Evolutionary conservation across 768 basidiomycete genomes (phyloP), one percentile per base, ranked within the genome.

Genomic region (Cystofilobasidium macerans): DNA sequence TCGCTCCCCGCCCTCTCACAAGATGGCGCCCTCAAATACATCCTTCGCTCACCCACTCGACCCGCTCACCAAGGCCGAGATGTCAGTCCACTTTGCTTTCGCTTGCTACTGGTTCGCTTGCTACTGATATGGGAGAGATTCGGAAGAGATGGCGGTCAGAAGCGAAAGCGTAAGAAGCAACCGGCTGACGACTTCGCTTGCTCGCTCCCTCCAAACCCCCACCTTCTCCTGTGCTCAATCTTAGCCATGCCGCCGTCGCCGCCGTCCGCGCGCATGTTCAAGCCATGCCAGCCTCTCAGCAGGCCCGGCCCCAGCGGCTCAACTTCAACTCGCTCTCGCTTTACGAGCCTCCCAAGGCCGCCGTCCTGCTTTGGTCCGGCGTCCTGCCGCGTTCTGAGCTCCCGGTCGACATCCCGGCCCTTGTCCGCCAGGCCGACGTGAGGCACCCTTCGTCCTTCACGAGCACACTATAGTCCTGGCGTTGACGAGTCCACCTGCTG

Each of bases 341-440:
- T 3, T 45, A 62, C n/a, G 53, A 62, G 47, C 51, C 57, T 40
- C 47, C 64, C 62, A 72, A 61, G 67, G 62, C 68, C 20, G 66
- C 70, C 22, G 71, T 72, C 14, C 60, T 72, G 24, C 51, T 64
- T 47, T 72, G 71, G 71, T 45, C 70, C 16, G 70, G 70, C 28
- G 26, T 67, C 28, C 69, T 73, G 35, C 42, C 53, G 7, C 62
- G 40, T n/a, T 42, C 64, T 8, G 69, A 73, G 56, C 54, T 72
- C 24, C 59, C 58, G 45, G 59, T 32, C 43, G 63, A 57, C 20
- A 33, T 66, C 28, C 24, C 51, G 30, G 48, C 57, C 13, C 60
- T 72, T 38, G 63, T 53, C 45, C 58, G 71, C 40, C 70, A 72
- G 57, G 72, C 72, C n/a, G 71, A 72, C 62, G 72, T 73, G 59